A percentile compares a stretch with the other conserved stretches of the same genome.
Conservation (phyloP, 2,329 filamentous ascomycete genomes). For the Ceratocystis cacaofunesta region DNA sequence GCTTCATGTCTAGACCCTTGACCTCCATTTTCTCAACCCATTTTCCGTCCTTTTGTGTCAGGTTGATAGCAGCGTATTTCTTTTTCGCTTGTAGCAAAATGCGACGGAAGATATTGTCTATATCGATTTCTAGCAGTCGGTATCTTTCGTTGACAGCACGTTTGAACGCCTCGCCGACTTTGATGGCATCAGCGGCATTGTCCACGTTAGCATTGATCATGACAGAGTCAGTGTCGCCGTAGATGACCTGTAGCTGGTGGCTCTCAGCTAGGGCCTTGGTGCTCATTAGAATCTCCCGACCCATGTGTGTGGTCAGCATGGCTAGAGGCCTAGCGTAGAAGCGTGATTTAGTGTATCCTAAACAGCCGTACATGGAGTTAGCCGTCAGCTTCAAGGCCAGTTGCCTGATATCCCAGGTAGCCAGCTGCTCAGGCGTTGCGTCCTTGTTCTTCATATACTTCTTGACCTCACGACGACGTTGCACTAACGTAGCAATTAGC, state of each 20-base stretch:
- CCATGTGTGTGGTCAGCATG: conserved; percentile 92
- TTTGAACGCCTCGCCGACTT: conserved; percentile 90
- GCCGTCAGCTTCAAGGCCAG: conserved; percentile 91
- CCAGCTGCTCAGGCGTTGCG: conserved; percentile 71
- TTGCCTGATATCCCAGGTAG: conserved; percentile 97
- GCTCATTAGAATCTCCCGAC: conserved; percentile 87
- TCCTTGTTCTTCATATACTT: conserved; percentile 89
- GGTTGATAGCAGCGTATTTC: conserved; percentile 95
- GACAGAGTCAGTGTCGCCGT: conserved; percentile 97
- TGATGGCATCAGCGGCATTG: conserved; percentile 77
- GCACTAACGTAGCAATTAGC: conserved; percentile 84
- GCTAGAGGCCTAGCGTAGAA: conserved; percentile 94
- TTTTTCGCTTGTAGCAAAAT: conserved; percentile 95
- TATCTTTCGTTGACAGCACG: conserved; percentile 88
- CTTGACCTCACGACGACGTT: conserved; percentile 81
- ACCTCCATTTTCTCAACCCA: conserved; percentile 92
- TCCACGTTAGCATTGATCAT: conserved; percentile 99
- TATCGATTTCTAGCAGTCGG: conserved; percentile 86
- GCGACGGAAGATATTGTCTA: conserved; percentile 91
- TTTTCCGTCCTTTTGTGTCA: conserved; percentile 77
- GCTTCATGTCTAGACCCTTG: conserved; percentile 95
- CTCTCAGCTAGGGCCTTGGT: conserved; percentile 93
- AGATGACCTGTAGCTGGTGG: conserved; percentile 85
- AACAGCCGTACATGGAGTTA: conserved; percentile 98
- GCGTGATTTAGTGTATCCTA: conserved; percentile 90